Conservation (phyloP, 192 early-diverging fungal genomes). For the Piromyces finnis region DNA sequence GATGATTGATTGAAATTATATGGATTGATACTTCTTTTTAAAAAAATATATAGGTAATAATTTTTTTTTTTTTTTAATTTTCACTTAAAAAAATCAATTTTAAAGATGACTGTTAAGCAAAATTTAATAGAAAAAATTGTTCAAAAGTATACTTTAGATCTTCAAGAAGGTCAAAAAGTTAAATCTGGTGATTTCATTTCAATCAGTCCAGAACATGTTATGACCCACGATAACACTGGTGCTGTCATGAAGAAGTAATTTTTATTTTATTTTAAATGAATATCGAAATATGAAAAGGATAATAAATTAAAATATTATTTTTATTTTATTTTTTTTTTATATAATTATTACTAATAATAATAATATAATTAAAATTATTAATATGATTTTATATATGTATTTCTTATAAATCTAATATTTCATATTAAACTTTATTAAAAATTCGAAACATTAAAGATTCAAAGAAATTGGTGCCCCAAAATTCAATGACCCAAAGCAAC, state of each 20-base stretch:
- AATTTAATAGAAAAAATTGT: constrained; percentile 93
- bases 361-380: too few relatives aligned
- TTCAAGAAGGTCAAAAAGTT: constrained; percentile 40
- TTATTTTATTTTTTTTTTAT: not conserved
- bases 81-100: not conserved
- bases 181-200: constrained; percentile 84
- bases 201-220: constrained; percentile 76
- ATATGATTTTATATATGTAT: too few relatives aligned
- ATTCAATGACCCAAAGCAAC: constrained; percentile 58
- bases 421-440: too few relatives aligned
- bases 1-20: too few relatives aligned
- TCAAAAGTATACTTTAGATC: constrained; percentile 70
- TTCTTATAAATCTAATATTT: too few relatives aligned
- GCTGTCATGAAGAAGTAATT: constrained; percentile 80
- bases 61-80: not conserved
- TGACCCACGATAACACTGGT: constrained; percentile 97
- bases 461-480: constrained; percentile 72
- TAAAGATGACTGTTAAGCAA: constrained; percentile 18
- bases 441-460: constrained; percentile 54
- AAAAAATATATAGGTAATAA: too few relatives aligned
- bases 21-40: too few relatives aligned
- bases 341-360: too few relatives aligned
- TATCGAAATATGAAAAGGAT: too few relatives aligned
- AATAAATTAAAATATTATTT: too few relatives aligned
- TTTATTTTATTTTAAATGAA: not conserved